Base-by-base conservation (phyloP, 1,284 basidiomycete species). In the Ganoderma meredithae region DNA sequence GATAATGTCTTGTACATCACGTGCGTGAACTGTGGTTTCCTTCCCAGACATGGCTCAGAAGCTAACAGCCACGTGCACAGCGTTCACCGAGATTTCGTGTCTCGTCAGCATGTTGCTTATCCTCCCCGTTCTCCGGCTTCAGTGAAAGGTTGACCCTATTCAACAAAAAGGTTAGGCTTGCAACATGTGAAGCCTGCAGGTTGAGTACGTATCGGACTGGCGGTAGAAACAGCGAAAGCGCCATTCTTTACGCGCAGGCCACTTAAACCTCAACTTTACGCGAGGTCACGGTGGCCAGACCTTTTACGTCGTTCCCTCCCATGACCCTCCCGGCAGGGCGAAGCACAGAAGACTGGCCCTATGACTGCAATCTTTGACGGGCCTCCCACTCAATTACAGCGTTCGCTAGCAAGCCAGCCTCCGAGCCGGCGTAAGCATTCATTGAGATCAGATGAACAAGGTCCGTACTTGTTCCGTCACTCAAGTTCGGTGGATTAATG, bases 301-400 rank as follows among this genome's bases (percentile, higher is more conserved):
- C n/a, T 60, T 60, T 60, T 60, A 60, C 58, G 39, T 60, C 12
- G 25, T n/a, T 58, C 36, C 27, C 27, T 9, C 58, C 25, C 58
- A 40, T 60, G 58, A 60, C 58, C 25, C 39, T 17, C 22, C n/a
- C 8, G 8, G 22, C 41, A 22, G 36, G 27, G 40, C 22, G 58
- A 60, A 60, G n/a, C 58, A 40, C 58, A 43, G 58, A 60, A 60
- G 58, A 60, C 58, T 22, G 58, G 8, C 58, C 58, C n/a, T 41
- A 60, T 60, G 58, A 60, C 58, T 60, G 22, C 40, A 13, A 58
- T 39, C 36, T 39, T 19, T 58, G 33, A n/a, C 55, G 55, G 55
- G 39, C 55, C 55, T 58, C 39, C 33, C 36, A 58, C 40, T 27
- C 58, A 40, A 60, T 60, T 60, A 60, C 40, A 7, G 22, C 13